Evolutionary conservation across 139 green algal species (phyloP), one percentile per base, ranked within the genome.

Genomic region (Tetradesmus obliquus): DNA sequence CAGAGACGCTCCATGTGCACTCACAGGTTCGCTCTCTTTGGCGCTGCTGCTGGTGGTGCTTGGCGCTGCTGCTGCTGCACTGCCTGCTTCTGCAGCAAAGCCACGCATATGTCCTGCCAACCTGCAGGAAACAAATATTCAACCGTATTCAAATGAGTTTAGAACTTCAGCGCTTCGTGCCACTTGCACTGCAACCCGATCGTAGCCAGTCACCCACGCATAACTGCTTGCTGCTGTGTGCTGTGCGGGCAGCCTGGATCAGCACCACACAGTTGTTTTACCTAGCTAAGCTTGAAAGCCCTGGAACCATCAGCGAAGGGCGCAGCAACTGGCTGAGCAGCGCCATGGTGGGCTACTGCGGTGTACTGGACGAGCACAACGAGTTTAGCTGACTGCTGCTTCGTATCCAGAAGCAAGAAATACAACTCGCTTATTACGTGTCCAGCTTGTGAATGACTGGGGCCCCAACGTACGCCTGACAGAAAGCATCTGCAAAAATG

Each of bases 1-100:
- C n/a, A 3, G 6, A 3, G 6, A 76, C 1, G 2, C 17, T 8
- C n/a, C 32, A 5, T 24, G 17, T 76, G 15, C 15, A 32, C 55
- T 72, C 55, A 88, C 84, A n/a, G 69, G 84, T 60, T 88, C 57
- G 45, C 32, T 19, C 84, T 72, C 24, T 13, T 88, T 19, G 60
- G 6, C 20, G 84, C 60, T 80, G 84, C 84, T 69, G 84, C 57
- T 53, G 13, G 20, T 6, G n/a, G 58, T 45, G 60, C 15, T 71
- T 80, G 84, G 60, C n/a, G 58, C 85, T 82, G 62, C 85, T 24
- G 66, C 66, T 76, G 66, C 66, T 24, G 66, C 66, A 76, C 66
- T 76, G 66, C 66, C 66, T 82, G 85, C 85, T 24, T 74, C 45
- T 82, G 15, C 66, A 54, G 85, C 85, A 82, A 82, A 82, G 66